Evolutionary conservation across 2,329 filamentous ascomycete species (phyloP).

Genomic region (Akanthomyces uredinophilus): DNA sequence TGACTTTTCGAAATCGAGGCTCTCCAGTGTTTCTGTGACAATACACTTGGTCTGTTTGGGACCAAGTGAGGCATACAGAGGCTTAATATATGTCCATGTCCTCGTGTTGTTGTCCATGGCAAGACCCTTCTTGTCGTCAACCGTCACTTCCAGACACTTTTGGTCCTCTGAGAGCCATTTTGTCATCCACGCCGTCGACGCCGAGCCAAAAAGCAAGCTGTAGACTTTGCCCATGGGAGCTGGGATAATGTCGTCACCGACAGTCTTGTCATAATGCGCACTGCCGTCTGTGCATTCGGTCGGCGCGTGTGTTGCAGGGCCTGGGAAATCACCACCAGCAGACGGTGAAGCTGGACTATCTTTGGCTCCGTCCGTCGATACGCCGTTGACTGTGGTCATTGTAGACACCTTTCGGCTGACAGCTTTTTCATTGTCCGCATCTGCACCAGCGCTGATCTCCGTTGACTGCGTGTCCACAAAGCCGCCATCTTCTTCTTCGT

Average conservation of each 20-base stretch:
- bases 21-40: slow-evolving; percentile 77
- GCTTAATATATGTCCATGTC: slow-evolving; percentile 85
- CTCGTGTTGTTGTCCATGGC: slow-evolving; percentile 69
- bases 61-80: slow-evolving; percentile 75
- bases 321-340: slow-evolving; percentile 66
- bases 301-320: slow-evolving; percentile 71
- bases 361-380: slow-evolving; percentile 43
- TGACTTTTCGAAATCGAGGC: slow-evolving; percentile 79
- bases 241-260: slow-evolving; percentile 80
- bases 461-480: slow-evolving; percentile 54
- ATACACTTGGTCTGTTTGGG: slow-evolving; percentile 94
- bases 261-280: slow-evolving; percentile 75
- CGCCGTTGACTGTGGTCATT: slow-evolving; percentile 37
- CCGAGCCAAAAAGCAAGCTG: slow-evolving; percentile 76
- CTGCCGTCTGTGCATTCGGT: slow-evolving; percentile 79
- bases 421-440: slow-evolving; percentile 54
- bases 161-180: slow-evolving; percentile 84
- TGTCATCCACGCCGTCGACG: slow-evolving; percentile 73
- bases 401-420: slow-evolving; percentile 70
- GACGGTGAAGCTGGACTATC: slow-evolving; percentile 41
- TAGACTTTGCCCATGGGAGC: slow-evolving; percentile 92
- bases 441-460: slow-evolving; percentile 32
- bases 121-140: slow-evolving; percentile 78
- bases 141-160: slow-evolving; percentile 81
- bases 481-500: slow-evolving; percentile 73